These are phyloP conservation scores for Cucurbita ficifolia DNA, from an alignment of 306 rosid genomes.

Conservation along the genomic window DNA sequence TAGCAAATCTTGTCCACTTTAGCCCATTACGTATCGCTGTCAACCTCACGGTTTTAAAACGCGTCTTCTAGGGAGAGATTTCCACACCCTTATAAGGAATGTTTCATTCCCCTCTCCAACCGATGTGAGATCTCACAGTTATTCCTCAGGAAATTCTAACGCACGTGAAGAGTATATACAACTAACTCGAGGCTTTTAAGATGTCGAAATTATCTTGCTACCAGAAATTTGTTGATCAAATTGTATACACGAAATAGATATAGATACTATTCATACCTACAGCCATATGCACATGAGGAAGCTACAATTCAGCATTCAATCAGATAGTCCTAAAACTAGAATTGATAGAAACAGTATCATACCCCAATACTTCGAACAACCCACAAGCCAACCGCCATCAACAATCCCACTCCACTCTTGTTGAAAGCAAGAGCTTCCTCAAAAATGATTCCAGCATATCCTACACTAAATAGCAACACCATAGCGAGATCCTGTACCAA, in stretches of 20 bases:
- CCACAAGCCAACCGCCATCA: constrained; percentile 98
- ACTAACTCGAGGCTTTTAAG: not conserved
- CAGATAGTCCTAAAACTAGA: constrained; percentile 7
- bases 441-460: constrained; percentile 91
- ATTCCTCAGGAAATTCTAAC: not conserved
- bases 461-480: constrained; percentile 76
- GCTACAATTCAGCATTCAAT: not conserved
- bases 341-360: constrained; percentile 8
- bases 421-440: constrained; percentile 93
- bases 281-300: not conserved
- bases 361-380: constrained; percentile 86
- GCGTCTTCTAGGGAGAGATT: too few species aligned
- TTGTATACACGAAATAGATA: not conserved
- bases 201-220: not conserved
- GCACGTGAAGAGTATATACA: not conserved
- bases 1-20: too few species aligned
- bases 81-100: too few species aligned
- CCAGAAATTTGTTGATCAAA: not conserved
- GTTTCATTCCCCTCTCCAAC: too few species aligned
- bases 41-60: too few species aligned
- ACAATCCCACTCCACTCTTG: constrained; percentile 86
- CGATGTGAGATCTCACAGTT: not conserved
- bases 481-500: constrained; percentile 69
- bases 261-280: not conserved
- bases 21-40: too few species aligned